Evolutionary conservation across 2,329 filamentous ascomycete genomes (phyloP).

Genomic region (Trichoderma cornu-damae): DNA sequence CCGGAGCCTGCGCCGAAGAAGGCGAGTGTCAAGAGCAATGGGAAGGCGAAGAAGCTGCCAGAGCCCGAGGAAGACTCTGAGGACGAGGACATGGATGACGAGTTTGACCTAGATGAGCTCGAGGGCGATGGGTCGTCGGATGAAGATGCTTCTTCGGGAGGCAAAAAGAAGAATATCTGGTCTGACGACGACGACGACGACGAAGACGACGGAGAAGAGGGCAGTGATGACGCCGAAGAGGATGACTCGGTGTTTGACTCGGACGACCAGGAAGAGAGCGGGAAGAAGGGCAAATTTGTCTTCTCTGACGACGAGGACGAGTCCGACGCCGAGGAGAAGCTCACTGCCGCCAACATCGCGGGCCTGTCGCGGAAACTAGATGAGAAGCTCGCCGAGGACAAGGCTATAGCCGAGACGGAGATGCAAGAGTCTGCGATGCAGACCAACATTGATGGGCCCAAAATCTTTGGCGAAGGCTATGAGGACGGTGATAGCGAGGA

Average conservation of each 20-base stretch:
- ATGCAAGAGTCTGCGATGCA: constrained; percentile 79
- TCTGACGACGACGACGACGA: constrained; percentile 33
- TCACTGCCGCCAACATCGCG: constrained; percentile 94
- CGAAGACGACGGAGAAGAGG: constrained; percentile 31
- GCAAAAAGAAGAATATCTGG: constrained; percentile 15
- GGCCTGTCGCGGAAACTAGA: constrained; percentile 85
- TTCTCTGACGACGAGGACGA: constrained; percentile 95
- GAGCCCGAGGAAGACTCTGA: constrained; percentile 41
- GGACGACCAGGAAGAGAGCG: constrained; percentile 50
- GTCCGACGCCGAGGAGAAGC: constrained; percentile 79
- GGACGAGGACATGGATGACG: constrained; percentile 39
- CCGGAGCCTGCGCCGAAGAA: constrained; percentile 29
- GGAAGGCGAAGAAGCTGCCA: constrained; percentile 23
- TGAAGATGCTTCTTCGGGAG: constrained; percentile 7
- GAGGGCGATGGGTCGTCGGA: constrained; percentile 36
- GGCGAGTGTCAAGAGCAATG: constrained; percentile 21
- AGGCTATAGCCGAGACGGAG: constrained; percentile 78
- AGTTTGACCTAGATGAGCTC: constrained; percentile 44
- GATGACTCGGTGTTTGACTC: constrained; percentile 66
- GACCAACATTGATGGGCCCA: constrained; percentile 83
- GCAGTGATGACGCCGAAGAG: constrained; percentile 38
- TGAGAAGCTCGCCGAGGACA: constrained; percentile 67
- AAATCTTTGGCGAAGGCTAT: constrained; percentile 51
- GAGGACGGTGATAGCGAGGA: constrained; percentile 57
- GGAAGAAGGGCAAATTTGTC: constrained; percentile 55